Evolutionary conservation across 768 basidiomycete species (phyloP).

Genomic region (Rhodotorula sphaerocarpa): DNA sequence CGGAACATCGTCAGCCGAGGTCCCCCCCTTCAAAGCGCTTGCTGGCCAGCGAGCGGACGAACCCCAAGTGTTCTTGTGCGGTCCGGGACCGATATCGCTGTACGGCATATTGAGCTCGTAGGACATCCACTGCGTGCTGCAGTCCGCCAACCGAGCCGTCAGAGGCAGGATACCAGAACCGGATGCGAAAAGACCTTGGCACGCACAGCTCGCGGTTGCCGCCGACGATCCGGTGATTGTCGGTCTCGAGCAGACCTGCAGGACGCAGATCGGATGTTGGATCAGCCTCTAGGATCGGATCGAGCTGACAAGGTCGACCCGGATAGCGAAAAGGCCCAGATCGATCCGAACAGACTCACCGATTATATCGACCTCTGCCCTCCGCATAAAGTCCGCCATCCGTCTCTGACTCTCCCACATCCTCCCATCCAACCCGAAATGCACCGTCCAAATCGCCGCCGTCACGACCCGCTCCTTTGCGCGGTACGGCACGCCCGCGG

Average conservation of each 20-base stretch:
- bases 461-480: slow-evolving; percentile 55
- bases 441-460: slow-evolving; percentile 83
- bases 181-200: slow-evolving; percentile 26
- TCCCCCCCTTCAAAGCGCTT: no score
- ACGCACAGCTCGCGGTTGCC: slow-evolving; percentile 75
- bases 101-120: slow-evolving; percentile 73
- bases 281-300: background rate
- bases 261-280: background rate
- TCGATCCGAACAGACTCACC: slow-evolving; percentile 50
- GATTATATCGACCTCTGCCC: slow-evolving; percentile 76
- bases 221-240: slow-evolving; percentile 65
- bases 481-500: slow-evolving; percentile 3
- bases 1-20: background rate
- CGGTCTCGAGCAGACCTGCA: slow-evolving; percentile 61
- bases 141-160: background rate
- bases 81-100: slow-evolving; percentile 80
- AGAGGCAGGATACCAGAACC: background rate
- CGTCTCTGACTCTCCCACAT: slow-evolving; percentile 58
- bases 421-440: slow-evolving; percentile 69
- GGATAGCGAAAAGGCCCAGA: background rate
- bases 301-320: background rate
- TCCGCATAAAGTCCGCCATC: slow-evolving; percentile 58
- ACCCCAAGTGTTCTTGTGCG: slow-evolving; percentile 50
- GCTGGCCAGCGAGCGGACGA: background rate
- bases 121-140: slow-evolving; percentile 63